Conservation (phyloP, 2,329 filamentous ascomycete genomes). For the Cladosporium velox region DNA sequence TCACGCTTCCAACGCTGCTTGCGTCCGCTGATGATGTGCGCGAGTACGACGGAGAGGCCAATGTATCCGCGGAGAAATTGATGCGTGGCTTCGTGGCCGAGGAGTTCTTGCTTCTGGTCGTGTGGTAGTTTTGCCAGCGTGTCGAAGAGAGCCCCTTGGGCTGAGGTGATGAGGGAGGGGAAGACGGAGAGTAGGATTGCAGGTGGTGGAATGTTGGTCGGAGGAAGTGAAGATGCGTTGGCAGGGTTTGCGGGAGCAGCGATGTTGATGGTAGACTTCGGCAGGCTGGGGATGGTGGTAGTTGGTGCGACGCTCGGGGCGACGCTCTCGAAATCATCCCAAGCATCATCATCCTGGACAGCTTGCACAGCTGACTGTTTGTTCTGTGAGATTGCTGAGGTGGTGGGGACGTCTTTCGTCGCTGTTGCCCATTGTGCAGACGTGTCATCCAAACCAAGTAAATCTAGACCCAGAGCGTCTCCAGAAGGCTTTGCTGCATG, state of each 20-base stretch:
- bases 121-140: slow-evolving; percentile 52
- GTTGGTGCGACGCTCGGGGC: slow-evolving; percentile 21
- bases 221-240: slow-evolving; percentile 38
- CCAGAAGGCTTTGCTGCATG: neutral
- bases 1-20: slow-evolving; percentile 91
- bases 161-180: slow-evolving; percentile 67
- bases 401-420: neutral
- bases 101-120: slow-evolving; percentile 63
- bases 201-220: slow-evolving; percentile 86
- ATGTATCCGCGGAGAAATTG: slow-evolving; percentile 67
- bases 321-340: slow-evolving; percentile 48
- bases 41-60: slow-evolving; percentile 65
- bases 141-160: slow-evolving; percentile 65
- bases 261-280: slow-evolving; percentile 8
- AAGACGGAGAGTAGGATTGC: slow-evolving; percentile 79
- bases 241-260: slow-evolving; percentile 11
- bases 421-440: slow-evolving; percentile 13
- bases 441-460: slow-evolving; percentile 34
- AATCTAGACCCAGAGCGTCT: slow-evolving; percentile 25
- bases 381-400: slow-evolving; percentile 14
- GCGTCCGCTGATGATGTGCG: slow-evolving; percentile 80
- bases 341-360: slow-evolving; percentile 38
- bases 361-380: neutral
- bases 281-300: slow-evolving; percentile 16
- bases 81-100: slow-evolving; percentile 61